Evolutionary conservation across 257 asterid species (phyloP).

Genomic region (Lithospermum erythrorhizon): DNA sequence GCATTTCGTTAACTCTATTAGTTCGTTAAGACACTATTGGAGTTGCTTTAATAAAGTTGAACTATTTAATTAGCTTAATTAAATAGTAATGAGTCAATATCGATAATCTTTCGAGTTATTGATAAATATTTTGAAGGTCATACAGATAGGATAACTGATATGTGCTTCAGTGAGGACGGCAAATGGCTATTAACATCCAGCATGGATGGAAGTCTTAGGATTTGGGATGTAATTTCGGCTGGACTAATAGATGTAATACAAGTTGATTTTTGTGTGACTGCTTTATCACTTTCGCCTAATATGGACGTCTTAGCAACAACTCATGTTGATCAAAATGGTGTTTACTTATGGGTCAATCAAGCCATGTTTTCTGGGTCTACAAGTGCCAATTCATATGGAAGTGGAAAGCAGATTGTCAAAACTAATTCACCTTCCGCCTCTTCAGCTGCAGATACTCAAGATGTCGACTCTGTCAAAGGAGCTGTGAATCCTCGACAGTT

Average conservation of each 20-base stretch:
- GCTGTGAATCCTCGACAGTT: conserved; percentile 19
- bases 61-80: too few relatives aligned
- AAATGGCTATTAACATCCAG: conserved; percentile 89
- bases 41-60: too few relatives aligned
- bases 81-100: too few relatives aligned
- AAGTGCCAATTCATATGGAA: conserved; percentile 40
- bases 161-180: conserved; percentile 90
- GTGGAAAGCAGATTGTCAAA: conserved; percentile 53
- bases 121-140: conserved; percentile 96
- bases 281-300: conserved; percentile 72
- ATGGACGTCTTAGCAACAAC: conserved; percentile 85
- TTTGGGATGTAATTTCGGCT: conserved; percentile 85
- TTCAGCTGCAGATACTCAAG: conserved; percentile 31
- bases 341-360: conserved; percentile 84
- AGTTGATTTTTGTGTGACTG: conserved; percentile 68
- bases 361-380: conserved; percentile 71
- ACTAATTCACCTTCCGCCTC: conserved; percentile 56
- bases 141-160: conserved; percentile 71
- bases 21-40: too few relatives aligned
- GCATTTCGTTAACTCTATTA: too few relatives aligned
- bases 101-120: too few relatives aligned
- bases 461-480: conserved; percentile 21
- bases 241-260: conserved; percentile 72
- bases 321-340: conserved; percentile 83
- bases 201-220: conserved; percentile 86